These are phyloP conservation scores for Termitomyces sp. DNA, from an alignment of 768 basidiomycete genomes.

Conservation along the genomic window DNA sequence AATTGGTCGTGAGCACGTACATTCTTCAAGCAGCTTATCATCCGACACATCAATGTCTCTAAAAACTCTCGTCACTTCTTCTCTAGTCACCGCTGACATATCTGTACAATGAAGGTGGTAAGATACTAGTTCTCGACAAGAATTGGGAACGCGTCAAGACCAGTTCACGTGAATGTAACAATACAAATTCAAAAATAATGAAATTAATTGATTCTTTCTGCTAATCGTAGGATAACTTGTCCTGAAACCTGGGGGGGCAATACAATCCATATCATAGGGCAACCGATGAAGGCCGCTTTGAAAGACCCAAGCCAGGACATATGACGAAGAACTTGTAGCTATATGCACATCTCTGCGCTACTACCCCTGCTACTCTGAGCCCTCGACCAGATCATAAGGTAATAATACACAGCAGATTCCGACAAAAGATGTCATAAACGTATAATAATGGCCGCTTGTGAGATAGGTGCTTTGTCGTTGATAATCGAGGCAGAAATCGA, in stretches of 20 bases:
- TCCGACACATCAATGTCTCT: conserved; percentile 26
- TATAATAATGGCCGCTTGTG: conserved; percentile 22
- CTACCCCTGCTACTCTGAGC: conserved; percentile 13
- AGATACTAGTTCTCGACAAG: not conserved
- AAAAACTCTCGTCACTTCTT: conserved; percentile 22
- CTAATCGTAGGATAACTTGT: not conserved
- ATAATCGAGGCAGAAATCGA: conserved; percentile 17
- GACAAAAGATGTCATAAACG: conserved; percentile 26
- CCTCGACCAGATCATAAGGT: conserved; percentile 16
- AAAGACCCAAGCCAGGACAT: not conserved
- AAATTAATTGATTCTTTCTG: not conserved
- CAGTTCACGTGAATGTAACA: conserved; percentile 6
- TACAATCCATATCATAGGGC: conserved; percentile 5
- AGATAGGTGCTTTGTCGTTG: conserved; percentile 15
- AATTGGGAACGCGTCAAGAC: not conserved
- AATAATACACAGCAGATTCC: conserved; percentile 32
- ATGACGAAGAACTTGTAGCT: conserved; percentile 10
- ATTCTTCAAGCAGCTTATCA: conserved; percentile 45
- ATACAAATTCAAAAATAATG: not conserved
- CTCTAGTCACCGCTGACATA: conserved; percentile 14
- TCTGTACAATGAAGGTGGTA: not conserved
- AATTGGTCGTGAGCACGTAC: conserved; percentile 22
- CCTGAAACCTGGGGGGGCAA: conserved; percentile 13
- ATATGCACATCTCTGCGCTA: conserved; percentile 6
- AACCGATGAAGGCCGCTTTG: not conserved